phyloP scores from a whole-genome alignment of 208 protist species.

The Tritrichomonas foetus region DNA sequence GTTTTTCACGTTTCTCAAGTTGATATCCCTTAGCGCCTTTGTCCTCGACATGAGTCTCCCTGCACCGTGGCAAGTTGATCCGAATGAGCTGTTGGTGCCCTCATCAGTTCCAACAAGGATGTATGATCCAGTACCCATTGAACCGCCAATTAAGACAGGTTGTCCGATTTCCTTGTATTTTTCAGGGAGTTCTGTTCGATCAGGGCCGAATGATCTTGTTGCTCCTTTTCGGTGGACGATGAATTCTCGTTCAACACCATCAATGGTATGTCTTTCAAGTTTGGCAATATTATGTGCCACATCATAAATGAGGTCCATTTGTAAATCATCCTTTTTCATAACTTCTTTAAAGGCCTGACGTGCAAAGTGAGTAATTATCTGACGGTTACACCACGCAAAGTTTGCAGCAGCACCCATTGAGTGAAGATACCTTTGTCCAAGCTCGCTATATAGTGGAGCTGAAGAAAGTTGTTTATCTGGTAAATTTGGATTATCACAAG shows the following conservation, averaged over 20 bases:
- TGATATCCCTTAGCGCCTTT: conserved; percentile 49
- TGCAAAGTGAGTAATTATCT: conserved; percentile 67
- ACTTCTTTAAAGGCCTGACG: conserved; percentile 62
- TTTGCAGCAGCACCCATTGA: conserved; percentile 72
- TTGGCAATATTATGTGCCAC: too few species aligned
- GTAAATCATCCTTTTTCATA: conserved; percentile 59
- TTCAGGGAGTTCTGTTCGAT: conserved; percentile 70
- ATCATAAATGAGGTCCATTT: conserved; percentile 73
- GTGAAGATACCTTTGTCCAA: conserved; percentile 67
- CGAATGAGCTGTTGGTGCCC: conserved; percentile 64
- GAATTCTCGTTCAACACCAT: conserved; percentile 59
- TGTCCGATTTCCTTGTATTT: conserved; percentile 72
- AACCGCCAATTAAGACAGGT: conserved; percentile 76
- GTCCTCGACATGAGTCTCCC: conserved; percentile 61
- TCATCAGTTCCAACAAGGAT: conserved; percentile 70
- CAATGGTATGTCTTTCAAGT: conserved; percentile 61
- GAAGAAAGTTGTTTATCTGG: conserved; percentile 75
- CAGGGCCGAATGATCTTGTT: conserved; percentile 73
- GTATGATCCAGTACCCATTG: conserved; percentile 74
- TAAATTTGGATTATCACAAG: conserved; percentile 52
- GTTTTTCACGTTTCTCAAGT: conserved; percentile 58
- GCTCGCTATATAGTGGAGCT: conserved; percentile 64
- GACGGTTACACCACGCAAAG: conserved; percentile 73
- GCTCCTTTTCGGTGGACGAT: conserved; percentile 77
- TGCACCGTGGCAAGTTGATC: conserved; percentile 75